phyloP scores from a whole-genome alignment of 2,329 filamentous ascomycete species.

The Colletotrichum aenigma region DNA sequence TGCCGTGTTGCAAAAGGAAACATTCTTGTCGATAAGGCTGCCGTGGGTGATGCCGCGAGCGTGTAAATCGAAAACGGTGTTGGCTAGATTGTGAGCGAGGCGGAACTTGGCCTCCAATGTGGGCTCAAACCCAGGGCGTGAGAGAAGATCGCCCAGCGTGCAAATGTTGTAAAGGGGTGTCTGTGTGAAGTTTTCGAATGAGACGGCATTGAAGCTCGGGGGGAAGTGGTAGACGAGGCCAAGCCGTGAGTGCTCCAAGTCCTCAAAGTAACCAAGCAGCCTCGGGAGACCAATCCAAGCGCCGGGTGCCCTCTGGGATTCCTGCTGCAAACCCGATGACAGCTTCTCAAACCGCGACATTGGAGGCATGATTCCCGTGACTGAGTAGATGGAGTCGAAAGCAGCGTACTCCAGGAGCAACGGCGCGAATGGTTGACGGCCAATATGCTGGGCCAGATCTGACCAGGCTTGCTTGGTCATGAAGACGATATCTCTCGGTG shows the following conservation, averaged over 20 bases:
- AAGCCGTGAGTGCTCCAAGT: slow-evolving; percentile 70
- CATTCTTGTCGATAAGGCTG: slow-evolving; percentile 69
- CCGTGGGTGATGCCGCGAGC: slow-evolving; percentile 72
- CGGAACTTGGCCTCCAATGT: slow-evolving; percentile 78
- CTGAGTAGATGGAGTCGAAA: slow-evolving; percentile 66
- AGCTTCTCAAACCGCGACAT: slow-evolving; percentile 70
- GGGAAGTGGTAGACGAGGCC: slow-evolving; percentile 80
- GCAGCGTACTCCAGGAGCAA: slow-evolving; percentile 75
- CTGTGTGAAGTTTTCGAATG: slow-evolving; percentile 55
- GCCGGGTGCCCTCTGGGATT: slow-evolving; percentile 53
- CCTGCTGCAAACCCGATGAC: slow-evolving; percentile 60
- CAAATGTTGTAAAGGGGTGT: slow-evolving; percentile 55
- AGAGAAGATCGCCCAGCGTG: slow-evolving; percentile 59
- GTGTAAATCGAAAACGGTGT: slow-evolving; percentile 77
- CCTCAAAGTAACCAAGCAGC: slow-evolving; percentile 75
- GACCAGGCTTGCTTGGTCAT: slow-evolving; percentile 57
- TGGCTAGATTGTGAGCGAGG: slow-evolving; percentile 73
- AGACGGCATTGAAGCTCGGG: slow-evolving; percentile 63
- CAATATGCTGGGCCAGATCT: slow-evolving; percentile 47
- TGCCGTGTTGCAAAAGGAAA: slow-evolving; percentile 65
- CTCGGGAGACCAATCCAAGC: slow-evolving; percentile 67
- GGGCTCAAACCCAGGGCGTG: slow-evolving; percentile 60
- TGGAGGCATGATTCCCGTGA: slow-evolving; percentile 66
- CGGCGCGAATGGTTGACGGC: slow-evolving; percentile 52
- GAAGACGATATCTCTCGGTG: slow-evolving; percentile 50